These are phyloP conservation scores for Anisodus acutangulus DNA, from an alignment of 257 asterid genomes.

Conservation along the genomic window DNA sequence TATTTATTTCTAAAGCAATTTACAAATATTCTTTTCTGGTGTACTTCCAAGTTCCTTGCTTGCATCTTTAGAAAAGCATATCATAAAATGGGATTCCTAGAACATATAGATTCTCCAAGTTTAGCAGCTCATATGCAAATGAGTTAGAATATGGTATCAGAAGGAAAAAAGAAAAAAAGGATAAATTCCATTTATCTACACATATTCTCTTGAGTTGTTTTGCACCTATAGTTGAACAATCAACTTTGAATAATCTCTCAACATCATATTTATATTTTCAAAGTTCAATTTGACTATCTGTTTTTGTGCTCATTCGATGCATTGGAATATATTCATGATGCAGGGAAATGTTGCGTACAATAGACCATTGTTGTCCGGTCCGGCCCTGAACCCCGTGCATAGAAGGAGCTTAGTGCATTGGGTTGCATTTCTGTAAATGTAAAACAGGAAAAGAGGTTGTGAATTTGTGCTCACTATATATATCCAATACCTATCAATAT, in stretches of 20 bases:
- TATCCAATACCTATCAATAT: slow-evolving; percentile 2
- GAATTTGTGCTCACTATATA: not conserved
- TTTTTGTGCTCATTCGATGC: not conserved
- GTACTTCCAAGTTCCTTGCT: slow-evolving; percentile 1
- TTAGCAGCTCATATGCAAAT: slow-evolving; percentile 8
- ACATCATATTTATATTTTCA: not conserved
- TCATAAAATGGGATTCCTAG: slow-evolving; percentile 23
- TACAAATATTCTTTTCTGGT: not conserved
- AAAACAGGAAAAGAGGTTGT: not conserved
- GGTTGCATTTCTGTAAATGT: not conserved
- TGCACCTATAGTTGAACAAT: slow-evolving; percentile 4
- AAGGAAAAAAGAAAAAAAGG: not conserved
- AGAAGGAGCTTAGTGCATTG: no score
- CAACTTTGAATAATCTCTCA: slow-evolving; percentile 28
- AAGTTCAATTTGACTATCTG: slow-evolving; percentile 18
- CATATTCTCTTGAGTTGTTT: slow-evolving; percentile 19
- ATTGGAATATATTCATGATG: not conserved
- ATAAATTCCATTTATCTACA: slow-evolving; percentile 18
- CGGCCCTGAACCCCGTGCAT: no score
- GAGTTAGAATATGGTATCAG: slow-evolving; percentile 28
- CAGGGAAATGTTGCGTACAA: not conserved
- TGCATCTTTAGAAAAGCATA: slow-evolving; percentile 27
- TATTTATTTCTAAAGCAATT: not conserved
- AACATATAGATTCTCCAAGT: slow-evolving; percentile 12
- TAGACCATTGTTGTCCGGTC: no score